These are phyloP conservation scores for Pseudozyma thailandica DNA, from an alignment of 1,284 basidiomycete species.

Conservation along the genomic window DNA sequence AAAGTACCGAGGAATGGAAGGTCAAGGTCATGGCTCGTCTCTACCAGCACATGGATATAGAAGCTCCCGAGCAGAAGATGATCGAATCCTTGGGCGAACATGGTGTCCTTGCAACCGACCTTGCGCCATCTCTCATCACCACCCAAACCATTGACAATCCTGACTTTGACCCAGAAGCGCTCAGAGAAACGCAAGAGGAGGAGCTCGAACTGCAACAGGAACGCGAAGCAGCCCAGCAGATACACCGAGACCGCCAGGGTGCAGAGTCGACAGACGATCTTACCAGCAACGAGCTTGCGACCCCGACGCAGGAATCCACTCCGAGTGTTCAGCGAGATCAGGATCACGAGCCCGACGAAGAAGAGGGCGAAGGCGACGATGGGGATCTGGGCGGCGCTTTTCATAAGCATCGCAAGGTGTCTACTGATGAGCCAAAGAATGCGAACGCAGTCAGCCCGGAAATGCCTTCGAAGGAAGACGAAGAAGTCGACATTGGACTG, in stretches of 20 bases:
- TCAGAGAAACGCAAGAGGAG: slow-evolving; percentile 39
- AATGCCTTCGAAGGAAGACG: slow-evolving; percentile 10
- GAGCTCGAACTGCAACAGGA: slow-evolving; percentile 19
- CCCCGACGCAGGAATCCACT: neutral
- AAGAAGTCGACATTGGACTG: slow-evolving; percentile 31
- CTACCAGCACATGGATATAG: slow-evolving; percentile 68
- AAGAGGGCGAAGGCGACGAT: slow-evolving; percentile 22
- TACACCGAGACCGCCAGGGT: neutral
- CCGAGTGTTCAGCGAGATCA: neutral
- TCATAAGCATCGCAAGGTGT: neutral
- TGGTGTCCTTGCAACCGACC: slow-evolving; percentile 63
- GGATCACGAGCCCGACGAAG: neutral
- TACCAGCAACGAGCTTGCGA: neutral
- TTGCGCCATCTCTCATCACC: slow-evolving; percentile 63
- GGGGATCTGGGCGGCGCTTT: slow-evolving; percentile 33
- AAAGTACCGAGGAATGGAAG: slow-evolving; percentile 61
- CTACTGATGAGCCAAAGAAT: neutral
- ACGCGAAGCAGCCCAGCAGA: slow-evolving; percentile 6
- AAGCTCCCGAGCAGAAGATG: slow-evolving; percentile 64
- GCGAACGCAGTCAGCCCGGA: neutral
- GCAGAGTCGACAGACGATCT: neutral
- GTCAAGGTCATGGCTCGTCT: slow-evolving; percentile 65
- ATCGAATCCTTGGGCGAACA: slow-evolving; percentile 65
- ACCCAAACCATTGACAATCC: slow-evolving; percentile 66
- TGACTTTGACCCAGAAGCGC: slow-evolving; percentile 61